Base-by-base conservation (phyloP, 2,329 filamentous ascomycete species). In the Aureobasidium sp. region DNA sequence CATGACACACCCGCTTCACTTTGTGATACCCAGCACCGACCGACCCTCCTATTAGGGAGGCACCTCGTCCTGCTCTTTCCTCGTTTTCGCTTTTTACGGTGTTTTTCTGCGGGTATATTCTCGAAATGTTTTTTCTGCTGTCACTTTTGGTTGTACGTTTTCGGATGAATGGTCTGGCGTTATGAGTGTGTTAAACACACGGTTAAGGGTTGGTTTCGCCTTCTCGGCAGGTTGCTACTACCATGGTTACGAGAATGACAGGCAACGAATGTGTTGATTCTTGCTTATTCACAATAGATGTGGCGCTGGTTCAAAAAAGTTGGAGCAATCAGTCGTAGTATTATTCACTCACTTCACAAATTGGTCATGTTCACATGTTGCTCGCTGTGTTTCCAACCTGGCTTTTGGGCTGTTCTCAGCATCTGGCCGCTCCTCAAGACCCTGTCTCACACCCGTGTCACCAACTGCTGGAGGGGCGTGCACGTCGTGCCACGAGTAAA, bases 21-120 rank as follows among this genome's bases (percentile, higher is more conserved):
- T 57, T 57, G 59, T 55, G 59, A 61, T 61, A 61, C 59, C 59
- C 59, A 23, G 50, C 59, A 57, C 23, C 17, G 31, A 47, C 21
- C 13, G 21, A 42, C 17, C 46, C 33, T 51, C 29, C 40, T 57
- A 11, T 46, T 37, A 45, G 40, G 38, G 40, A 45, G 53, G 40
- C 21, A n/a, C 27, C n/a, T 35, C 19, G 19, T 57, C 13, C 25
- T 46, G 53, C 53, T 45, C 38, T 43, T 21, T 46, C 33, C 31
- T 25, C 33, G 17, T 55, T 57, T 25, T 57, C 15, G 19, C 27
- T 45, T 29, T 58, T 25, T 25, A 23, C 13, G 23, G 54, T 27
- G 42, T 45, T 38, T 37, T 15, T 19, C 49, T 29, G 23, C 19
- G 29, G 37, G 35, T 29, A 29, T 25, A 29, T 55, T 29, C 21